Evolutionary conservation across 257 asterid genomes (phyloP), one percentile per base, ranked within the genome.

Genomic region (Paraleonurus japonicus): DNA sequence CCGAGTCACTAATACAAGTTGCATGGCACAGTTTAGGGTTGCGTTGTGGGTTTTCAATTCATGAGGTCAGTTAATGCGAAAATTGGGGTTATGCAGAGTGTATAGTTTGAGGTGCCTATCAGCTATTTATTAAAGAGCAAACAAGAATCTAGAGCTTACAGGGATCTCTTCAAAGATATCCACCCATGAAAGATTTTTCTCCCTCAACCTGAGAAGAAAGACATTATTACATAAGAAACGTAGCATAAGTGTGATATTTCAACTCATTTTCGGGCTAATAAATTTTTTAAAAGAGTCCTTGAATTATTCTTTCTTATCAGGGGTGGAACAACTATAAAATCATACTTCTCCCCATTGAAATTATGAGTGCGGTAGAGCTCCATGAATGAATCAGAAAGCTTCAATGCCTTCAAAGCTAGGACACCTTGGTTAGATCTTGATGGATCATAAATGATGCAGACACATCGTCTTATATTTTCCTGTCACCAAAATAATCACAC

Each of bases 91-190:
- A 15, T 47, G 54, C 22, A n/a, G 20, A 4, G 54, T 15, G 20
- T 47, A 15, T 1, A n/a, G 22, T 13, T 43, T 2, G 50, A 13
- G 50, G 12, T 43, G 17, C 17, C 50, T 47, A 45, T 13, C 7
- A 45, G 19, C 48, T 23, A 54, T 20, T 5, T 48, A 15, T 0
- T 13, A 30, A 66, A 35, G 61, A 69, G 62, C 32, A 69, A 30
- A 13, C 35, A 19, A 70, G 39, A 62, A 45, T 43, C 33, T 72
- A 67, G 63, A 28, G 74, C 94, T 66, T 87, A 93, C 98, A 32
- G 97, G 97, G 53, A 93, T 93, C 87, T 93, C 98, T 80, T 93
- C 98, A 82, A 93, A 93, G 75, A 93, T 90, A 80, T 93, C 97
- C 77, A 93, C 98, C 95, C 97, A 93, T 11, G 98, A 83, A 77